Conservation (phyloP, 768 basidiomycete genomes). For the Phanerochaete carnosa region DNA sequence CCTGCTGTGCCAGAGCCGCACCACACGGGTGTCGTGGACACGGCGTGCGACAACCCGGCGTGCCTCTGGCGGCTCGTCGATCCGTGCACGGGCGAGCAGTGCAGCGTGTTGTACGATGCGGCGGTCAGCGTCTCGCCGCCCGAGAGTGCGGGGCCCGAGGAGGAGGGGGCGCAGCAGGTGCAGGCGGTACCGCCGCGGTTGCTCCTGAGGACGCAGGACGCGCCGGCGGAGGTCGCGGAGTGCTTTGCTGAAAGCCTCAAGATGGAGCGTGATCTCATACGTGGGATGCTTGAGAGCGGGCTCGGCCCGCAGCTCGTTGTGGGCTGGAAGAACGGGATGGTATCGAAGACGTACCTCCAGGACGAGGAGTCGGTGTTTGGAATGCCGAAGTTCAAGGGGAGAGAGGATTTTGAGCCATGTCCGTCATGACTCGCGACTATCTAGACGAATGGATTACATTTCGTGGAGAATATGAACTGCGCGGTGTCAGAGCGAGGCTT, state of each 20-base stretch:
- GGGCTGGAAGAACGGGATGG: background rate
- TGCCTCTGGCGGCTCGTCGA: conserved; percentile 1
- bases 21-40: background rate
- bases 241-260: background rate
- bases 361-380: background rate
- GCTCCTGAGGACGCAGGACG: background rate
- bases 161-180: background rate
- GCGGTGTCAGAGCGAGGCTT: no score
- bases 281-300: background rate
- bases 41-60: background rate
- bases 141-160: background rate
- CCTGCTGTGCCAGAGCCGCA: background rate
- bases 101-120: background rate
- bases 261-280: background rate
- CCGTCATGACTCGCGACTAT: background rate
- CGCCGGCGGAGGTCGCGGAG: background rate
- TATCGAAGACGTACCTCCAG: background rate
- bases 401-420: background rate
- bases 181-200: background rate
- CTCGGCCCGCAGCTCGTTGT: background rate
- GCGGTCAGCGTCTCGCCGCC: background rate
- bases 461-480: no score
- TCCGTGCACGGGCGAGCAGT: background rate
- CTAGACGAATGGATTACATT: no score
- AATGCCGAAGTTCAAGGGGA: background rate